Evolutionary conservation across 305 asterid genomes (phyloP), one percentile per base, ranked within the genome.

Genomic region (Solanum aculeatissimum): DNA sequence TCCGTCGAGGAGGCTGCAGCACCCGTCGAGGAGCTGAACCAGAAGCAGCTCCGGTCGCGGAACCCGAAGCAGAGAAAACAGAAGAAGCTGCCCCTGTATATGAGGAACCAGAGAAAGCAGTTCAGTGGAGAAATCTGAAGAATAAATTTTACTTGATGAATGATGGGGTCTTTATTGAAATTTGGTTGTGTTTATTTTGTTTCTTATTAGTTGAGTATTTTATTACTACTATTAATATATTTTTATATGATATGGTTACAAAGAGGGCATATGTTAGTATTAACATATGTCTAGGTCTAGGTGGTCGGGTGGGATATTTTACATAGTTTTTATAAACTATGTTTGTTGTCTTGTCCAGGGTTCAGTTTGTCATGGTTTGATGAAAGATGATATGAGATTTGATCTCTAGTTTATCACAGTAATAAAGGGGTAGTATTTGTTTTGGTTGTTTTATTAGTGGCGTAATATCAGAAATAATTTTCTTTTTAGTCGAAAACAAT

Each of bases 251-350:
- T 78, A 78, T 53, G 49, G 81, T 75, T 75, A 49, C 43, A 23
- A 47, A 23, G 80, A 72, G 7, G 80, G 80, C 38, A 71, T 71
- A 43, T 71, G 80, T 71, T 74, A 13, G 7, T 45, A 62, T 62
- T 58, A 81, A 18, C 4, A 25, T 43, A 63, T 63, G 51, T 2
- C 47, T 51, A 19, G 53, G 65, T 68, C 62, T n/a, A 43, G 49
- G 79, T 83, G 77, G 78, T 51, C 75, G 85, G 63, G 70, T 49
- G 53, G 85, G 85, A 69, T 69, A 38, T n/a, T 53, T 58, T 70
- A 40, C 66, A 29, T 69, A 69, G 79, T 83, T 70, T 21, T 55
- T 68, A 9, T 19, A 19, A 38, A 21, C 85, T 83, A 25, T 29
- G 65, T 68, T 47, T 53, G 29, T 54, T 32, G 4, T 83, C 53